These are phyloP conservation scores for Ganoderma boninense DNA, from an alignment of 1,284 basidiomycete species.

Conservation along the genomic window DNA sequence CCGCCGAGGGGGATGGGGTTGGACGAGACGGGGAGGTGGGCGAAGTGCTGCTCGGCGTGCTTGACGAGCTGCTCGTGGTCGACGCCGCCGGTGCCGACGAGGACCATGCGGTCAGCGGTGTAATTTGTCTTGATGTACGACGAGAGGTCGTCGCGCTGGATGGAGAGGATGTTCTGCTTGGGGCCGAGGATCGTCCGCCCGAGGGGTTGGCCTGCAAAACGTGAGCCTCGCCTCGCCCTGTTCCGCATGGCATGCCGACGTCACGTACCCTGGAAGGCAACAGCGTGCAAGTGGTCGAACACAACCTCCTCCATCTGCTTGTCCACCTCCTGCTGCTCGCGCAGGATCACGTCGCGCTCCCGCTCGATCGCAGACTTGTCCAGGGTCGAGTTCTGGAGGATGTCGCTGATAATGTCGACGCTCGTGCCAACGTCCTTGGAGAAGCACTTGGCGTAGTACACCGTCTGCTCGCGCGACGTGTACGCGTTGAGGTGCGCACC, in stretches of 20 bases:
- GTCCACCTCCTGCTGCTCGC: conserved; percentile 99
- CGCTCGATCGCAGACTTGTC: conserved; percentile 91
- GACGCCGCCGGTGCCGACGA: conserved; percentile 96
- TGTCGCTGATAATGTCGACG: conserved; percentile 98
- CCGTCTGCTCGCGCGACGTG: conserved; percentile 98
- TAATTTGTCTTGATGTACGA: conserved; percentile 98
- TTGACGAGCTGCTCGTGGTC: conserved; percentile 94
- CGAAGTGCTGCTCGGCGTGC: conserved; percentile 95
- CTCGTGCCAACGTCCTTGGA: conserved; percentile 92
- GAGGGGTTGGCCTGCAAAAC: conserved; percentile 81
- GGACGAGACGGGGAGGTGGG: conserved; percentile 85
- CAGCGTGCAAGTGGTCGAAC: conserved; percentile 96
- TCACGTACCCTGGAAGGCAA: conserved; percentile 90
- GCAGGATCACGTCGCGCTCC: conserved; percentile 96
- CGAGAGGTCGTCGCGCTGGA: conserved; percentile 90
- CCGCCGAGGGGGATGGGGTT: conserved; percentile 92
- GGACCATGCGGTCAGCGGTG: conserved; percentile 98
- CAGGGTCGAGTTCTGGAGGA: conserved; percentile 97
- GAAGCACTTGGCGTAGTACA: conserved; percentile 99
- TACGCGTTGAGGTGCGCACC: conserved; percentile 99
- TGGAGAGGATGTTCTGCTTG: conserved; percentile 96
- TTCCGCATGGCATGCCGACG: conserved; percentile 17
- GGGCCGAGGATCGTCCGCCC: conserved; percentile 98
- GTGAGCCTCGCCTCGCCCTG: conserved; percentile 16
- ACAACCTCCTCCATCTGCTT: conserved; percentile 99